Base-by-base conservation (phyloP, 257 asterid species). In the Agastache rugosa region DNA sequence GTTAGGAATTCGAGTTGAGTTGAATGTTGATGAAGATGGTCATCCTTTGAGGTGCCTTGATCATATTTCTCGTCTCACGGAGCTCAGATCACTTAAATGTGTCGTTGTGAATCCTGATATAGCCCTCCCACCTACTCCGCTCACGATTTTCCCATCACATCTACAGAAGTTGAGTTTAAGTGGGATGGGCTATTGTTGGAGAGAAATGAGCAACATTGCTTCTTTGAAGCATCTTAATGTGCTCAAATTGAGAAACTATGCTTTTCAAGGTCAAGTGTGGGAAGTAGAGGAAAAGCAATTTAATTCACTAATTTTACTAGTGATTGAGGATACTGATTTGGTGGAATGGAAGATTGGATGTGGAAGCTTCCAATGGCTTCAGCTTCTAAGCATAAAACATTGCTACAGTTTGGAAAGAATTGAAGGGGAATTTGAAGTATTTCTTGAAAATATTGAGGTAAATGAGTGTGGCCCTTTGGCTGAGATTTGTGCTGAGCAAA, bases 21-120 rank as follows among this genome's bases (percentile, higher is more conserved):
- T 73, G 5, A 39, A 15, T 1, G 48, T 50, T 11, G 78, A 73
- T 20, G 42, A 2, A 5, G 29, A 31, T 6, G 66, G 1, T 6
- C 41, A 53, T 1, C 58, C 64, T 5, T 37, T 63, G 9, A 9
- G 66, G n/a, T 64, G 41, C 34, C 56, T 74, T 2, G 10, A 51
- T 23, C 55, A 23, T 14, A 15, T 74, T 15, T 37, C 31, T 5
- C 1, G 0, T 50, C 78, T 64, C 22, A 35, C 29, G 27, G 15
- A 74, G 29, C 72, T 74, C 11, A 50, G 11, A 64, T 51, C 78
- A 39, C 34, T 74, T 29, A 64, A 65, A 51, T 74, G 73, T 65
- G 73, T 64, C 23, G 11, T 74, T 17, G 56, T 74, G 72, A 74
- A 51, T 64, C 72, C 72, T 63, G 29, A 35, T 5, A 17, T 63